Evolutionary conservation across 805 yeast species (phyloP), one percentile per base, ranked within the genome.

Genomic region (Wickerhamomyces sydowiorum): DNA sequence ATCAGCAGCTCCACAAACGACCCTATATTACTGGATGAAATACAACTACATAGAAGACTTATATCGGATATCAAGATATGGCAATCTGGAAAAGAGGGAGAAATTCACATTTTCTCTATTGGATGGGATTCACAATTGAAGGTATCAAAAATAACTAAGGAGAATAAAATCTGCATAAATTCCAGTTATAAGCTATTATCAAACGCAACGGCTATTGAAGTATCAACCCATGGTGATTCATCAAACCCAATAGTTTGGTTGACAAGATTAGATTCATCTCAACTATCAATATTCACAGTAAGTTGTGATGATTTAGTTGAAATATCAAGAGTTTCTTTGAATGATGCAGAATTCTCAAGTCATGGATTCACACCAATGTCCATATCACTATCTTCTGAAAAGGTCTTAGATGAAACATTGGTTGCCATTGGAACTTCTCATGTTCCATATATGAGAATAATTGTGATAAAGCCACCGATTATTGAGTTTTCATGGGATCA

Each of bases 361-460:
- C 73, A 76, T 50, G 72, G 80, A 0, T 86, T 86, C 58, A 72
- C 80, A 15, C 82, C 86, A 13, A 68, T 76, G 69, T 50, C 62
- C 9, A 60, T 77, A 7, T 46, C 66, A 1, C 51, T 60, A 8
- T 58, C 60, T 5, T 41, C 44, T 5, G 21, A 36, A 3, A 42
- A 46, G 0, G 42, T 46, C n/a, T 30, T 29, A 3, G 41, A 40
- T 2, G 48, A 50, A 2, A 65, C 67, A 0, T 48, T 69, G 20
- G 54, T 83, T 14, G 78, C 82, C 0, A 72, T 85, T 7, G 87
- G 80, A 0, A 87, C 96, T 0, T 80, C 89, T 1, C 91, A 86
- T 52, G 72, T 75, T 13, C 96, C 96, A 4, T 83, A 70, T 52
- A 77, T 85, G 86, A 61, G 95, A 49, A 49, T 85, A 12, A 71